A percentile compares a stretch with the other conserved stretches of the same genome.
phyloP scores from a whole-genome alignment of 129 eudicot genomes.

The Dittrichia graveolens region DNA sequence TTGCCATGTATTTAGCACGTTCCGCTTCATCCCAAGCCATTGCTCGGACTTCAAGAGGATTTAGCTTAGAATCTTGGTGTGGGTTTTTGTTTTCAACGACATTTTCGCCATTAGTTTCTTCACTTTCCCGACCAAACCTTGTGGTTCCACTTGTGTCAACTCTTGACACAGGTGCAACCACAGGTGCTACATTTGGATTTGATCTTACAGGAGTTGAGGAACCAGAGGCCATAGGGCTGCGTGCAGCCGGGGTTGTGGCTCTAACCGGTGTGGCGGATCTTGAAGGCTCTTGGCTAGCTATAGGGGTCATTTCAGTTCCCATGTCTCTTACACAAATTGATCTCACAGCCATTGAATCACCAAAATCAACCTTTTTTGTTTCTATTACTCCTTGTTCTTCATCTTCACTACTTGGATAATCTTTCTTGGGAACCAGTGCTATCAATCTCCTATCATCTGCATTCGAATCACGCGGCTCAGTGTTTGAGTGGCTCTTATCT shows the following conservation, averaged over 20 bases:
- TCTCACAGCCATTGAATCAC: slow-evolving; percentile 64
- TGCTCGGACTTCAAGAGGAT: slow-evolving; percentile 79
- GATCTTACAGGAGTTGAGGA: slow-evolving; percentile 61
- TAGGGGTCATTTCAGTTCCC: slow-evolving; percentile 99
- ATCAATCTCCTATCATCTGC: slow-evolving; percentile 79
- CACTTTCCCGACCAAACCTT: slow-evolving; percentile 50
- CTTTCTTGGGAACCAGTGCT: slow-evolving; percentile 56
- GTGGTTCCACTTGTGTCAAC: slow-evolving; percentile 32
- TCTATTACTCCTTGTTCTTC: slow-evolving; percentile 54
- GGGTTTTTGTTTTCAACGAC: slow-evolving; percentile 32
- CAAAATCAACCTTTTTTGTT: slow-evolving; percentile 81
- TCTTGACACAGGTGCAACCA: slow-evolving; percentile 29
- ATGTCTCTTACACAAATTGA: slow-evolving; percentile 83
- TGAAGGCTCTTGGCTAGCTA: slow-evolving; percentile 89
- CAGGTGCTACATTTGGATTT: slow-evolving; percentile 31
- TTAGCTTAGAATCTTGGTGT: slow-evolving; percentile 36
- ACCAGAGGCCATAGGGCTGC: slow-evolving; percentile 68
- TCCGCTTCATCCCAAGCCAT: slow-evolving; percentile 99
- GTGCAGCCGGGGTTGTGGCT: slow-evolving; percentile 70
- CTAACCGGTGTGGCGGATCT: slow-evolving; percentile 82
- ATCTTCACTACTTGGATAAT: slow-evolving; percentile 55
- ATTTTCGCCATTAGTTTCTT: slow-evolving; percentile 36
- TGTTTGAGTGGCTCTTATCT: slow-evolving; percentile 51
- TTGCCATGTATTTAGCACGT: slow-evolving; percentile 88
- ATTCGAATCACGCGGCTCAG: slow-evolving; percentile 75